These are phyloP conservation scores for Nicotiana attenuata DNA, from an alignment of 257 asterid genomes.

Conservation along the genomic window DNA sequence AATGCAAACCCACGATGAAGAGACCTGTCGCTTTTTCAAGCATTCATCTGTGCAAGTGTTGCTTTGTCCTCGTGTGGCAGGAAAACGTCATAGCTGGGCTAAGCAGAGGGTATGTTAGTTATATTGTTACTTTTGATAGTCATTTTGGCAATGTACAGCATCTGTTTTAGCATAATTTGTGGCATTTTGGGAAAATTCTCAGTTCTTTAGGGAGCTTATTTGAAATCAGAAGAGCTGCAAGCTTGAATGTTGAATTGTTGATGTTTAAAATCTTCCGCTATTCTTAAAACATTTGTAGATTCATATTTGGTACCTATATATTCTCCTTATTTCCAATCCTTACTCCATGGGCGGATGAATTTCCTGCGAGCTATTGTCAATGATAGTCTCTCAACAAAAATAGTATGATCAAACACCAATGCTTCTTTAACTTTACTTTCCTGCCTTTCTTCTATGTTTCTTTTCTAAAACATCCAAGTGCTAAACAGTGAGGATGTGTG, in stretches of 20 bases:
- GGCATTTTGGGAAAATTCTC: neutral
- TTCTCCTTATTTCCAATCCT: neutral
- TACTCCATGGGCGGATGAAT: neutral
- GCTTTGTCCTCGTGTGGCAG: conserved; percentile 94
- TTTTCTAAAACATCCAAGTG: neutral
- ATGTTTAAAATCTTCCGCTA: neutral
- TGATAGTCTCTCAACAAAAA: neutral
- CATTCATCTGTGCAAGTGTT: conserved; percentile 94
- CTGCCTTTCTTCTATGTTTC: neutral
- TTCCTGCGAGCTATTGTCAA: neutral
- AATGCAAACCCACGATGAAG: conserved; percentile 98
- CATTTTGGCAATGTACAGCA: neutral
- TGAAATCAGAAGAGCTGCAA: neutral
- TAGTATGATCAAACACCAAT: too few relatives aligned
- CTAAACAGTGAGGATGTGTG: neutral
- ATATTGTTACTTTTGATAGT: neutral
- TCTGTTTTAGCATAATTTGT: neutral
- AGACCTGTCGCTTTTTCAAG: conserved; percentile 85
- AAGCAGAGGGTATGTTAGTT: conserved; percentile 60
- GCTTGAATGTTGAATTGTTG: neutral
- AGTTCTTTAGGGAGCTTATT: neutral
- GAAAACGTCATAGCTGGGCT: conserved; percentile 95
- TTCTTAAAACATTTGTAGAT: neutral
- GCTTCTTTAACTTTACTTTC: neutral
- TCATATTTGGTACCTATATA: neutral